phyloP scores from a whole-genome alignment of 441 rosid species.

The Pelargonium australe region DNA sequence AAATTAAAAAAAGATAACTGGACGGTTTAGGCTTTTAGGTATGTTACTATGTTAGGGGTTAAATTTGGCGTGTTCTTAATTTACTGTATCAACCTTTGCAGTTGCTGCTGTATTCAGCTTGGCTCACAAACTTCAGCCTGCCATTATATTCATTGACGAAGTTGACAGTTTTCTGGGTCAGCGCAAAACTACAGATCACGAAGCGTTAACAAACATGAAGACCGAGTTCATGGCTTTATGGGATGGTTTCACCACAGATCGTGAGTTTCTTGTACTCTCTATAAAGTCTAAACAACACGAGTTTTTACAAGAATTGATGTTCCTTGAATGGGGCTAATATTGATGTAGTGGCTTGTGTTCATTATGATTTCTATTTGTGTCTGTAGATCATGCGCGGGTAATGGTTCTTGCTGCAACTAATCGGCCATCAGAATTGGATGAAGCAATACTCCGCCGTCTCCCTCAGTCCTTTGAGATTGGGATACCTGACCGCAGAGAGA shows the following conservation, averaged over 20 bases:
- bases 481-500: slow-evolving; percentile 61
- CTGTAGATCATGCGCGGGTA: slow-evolving; percentile 75
- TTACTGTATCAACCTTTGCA: slow-evolving; percentile 29
- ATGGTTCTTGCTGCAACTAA: slow-evolving; percentile 99
- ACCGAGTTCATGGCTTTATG: slow-evolving; percentile 98
- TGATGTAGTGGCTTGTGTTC: too few species aligned
- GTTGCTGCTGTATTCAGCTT: slow-evolving; percentile 95
- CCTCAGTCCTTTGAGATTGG: slow-evolving; percentile 98
- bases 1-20: too few species aligned
- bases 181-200: slow-evolving; percentile 84
- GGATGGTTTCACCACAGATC: slow-evolving; percentile 97
- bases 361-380: neutral
- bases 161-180: slow-evolving; percentile 96
- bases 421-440: slow-evolving; percentile 94
- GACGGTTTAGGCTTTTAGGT: too few species aligned
- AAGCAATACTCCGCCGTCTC: slow-evolving; percentile 85
- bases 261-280: slow-evolving; percentile 44
- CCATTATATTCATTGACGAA: slow-evolving; percentile 90
- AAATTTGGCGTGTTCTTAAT: slow-evolving; percentile 1
- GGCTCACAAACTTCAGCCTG: slow-evolving; percentile 94
- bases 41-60: neutral
- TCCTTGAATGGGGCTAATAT: too few species aligned
- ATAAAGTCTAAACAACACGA: too few species aligned
- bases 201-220: slow-evolving; percentile 90
- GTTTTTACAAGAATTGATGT: too few species aligned